Conservation (phyloP, 225 moss, liverwort and hornwort species). For the Takakia lepidozioides region DNA sequence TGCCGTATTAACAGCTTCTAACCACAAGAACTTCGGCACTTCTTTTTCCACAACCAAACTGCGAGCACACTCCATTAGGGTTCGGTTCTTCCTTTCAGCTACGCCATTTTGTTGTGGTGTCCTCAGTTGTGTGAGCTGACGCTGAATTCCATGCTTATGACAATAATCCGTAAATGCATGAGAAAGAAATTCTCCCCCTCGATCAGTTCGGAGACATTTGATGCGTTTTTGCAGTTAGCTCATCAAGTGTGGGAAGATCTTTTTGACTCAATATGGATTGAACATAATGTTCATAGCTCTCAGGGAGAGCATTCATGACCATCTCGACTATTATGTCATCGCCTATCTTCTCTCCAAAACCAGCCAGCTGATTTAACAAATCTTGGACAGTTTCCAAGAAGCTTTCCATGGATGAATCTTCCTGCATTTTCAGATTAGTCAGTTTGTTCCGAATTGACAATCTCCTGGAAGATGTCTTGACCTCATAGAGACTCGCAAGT, state of each 20-base stretch:
- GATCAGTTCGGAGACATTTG: neutral
- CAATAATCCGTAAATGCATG: neutral
- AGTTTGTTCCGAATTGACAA: neutral
- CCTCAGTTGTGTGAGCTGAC: neutral
- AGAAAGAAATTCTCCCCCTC: slow-evolving; percentile 2
- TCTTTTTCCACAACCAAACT: neutral
- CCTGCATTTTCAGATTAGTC: slow-evolving; percentile 1
- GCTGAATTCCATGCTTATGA: neutral
- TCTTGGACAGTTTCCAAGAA: neutral
- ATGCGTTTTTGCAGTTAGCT: neutral
- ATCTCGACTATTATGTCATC: neutral
- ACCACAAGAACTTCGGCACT: neutral
- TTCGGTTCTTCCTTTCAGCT: neutral
- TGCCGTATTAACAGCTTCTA: neutral
- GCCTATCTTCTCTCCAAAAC: neutral
- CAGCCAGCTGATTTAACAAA: neutral
- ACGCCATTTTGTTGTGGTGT: slow-evolving; percentile 6
- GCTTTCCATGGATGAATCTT: neutral
- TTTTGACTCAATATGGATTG: neutral
- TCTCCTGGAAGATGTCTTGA: neutral
- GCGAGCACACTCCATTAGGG: neutral
- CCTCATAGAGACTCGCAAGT: neutral
- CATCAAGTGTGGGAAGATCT: neutral
- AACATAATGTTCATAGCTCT: neutral
- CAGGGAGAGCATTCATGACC: neutral